A percentile compares a stretch with the other conserved stretches of the same genome.
Evolutionary conservation across 148 eudicot genomes (phyloP).

Genomic region (Pouteria glomerata): DNA sequence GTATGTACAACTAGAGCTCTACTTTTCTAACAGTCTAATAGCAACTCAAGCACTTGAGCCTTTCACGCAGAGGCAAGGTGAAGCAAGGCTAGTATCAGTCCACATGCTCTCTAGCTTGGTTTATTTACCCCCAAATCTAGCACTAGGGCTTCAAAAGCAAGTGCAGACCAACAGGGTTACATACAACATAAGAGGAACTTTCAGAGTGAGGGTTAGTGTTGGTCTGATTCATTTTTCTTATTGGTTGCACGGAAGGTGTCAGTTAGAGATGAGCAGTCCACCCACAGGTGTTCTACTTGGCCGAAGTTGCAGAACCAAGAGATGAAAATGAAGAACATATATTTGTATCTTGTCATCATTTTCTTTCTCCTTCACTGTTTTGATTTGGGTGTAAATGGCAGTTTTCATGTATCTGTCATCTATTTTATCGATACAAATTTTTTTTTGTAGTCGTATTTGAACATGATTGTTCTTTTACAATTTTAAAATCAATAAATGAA

Average conservation of each 20-base stretch:
- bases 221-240: slow-evolving; percentile 53
- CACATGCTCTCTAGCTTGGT: slow-evolving; percentile 78
- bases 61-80: slow-evolving; percentile 45
- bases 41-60: slow-evolving; percentile 47
- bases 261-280: slow-evolving; percentile 76
- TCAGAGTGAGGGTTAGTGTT: slow-evolving; percentile 47
- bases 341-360: background rate
- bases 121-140: slow-evolving; percentile 59
- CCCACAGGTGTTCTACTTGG: slow-evolving; percentile 60
- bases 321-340: slow-evolving; percentile 27
- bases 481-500: background rate
- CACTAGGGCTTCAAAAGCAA: slow-evolving; percentile 56
- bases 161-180: slow-evolving; percentile 53
- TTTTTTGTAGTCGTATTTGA: background rate
- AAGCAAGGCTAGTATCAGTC: slow-evolving; percentile 38
- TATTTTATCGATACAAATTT: background rate
- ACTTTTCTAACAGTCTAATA: slow-evolving; percentile 49
- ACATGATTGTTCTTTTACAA: background rate
- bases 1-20: slow-evolving; percentile 46
- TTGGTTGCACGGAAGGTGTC: slow-evolving; percentile 61
- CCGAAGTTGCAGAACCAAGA: slow-evolving; percentile 55
- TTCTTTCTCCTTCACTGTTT: background rate
- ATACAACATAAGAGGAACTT: slow-evolving; percentile 54
- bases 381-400: background rate
- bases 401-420: background rate